These are phyloP conservation scores for Neonectria punicea DNA, from an alignment of 2,329 filamentous ascomycete species.

Conservation along the genomic window DNA sequence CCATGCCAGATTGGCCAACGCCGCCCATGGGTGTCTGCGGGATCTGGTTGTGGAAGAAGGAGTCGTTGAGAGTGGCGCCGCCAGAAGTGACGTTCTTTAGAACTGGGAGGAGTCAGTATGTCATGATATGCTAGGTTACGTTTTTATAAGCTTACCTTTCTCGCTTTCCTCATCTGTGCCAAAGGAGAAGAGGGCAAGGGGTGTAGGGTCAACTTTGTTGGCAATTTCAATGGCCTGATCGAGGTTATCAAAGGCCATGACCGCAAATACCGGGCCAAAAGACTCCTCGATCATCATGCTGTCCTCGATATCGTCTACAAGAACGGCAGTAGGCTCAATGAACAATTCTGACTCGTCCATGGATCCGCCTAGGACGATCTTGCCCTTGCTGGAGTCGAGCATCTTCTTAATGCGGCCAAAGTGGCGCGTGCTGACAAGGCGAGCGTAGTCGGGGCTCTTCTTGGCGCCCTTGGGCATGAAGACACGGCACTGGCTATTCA, in stretches of 20 bases:
- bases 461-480: constrained; percentile 88
- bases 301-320: constrained; percentile 74
- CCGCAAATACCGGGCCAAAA: constrained; percentile 91
- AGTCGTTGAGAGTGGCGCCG: constrained; percentile 63
- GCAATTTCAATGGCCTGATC: constrained; percentile 87
- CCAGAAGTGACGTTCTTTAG: constrained; percentile 56
- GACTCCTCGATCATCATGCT: constrained; percentile 88
- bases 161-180: constrained; percentile 82
- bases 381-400: constrained; percentile 85
- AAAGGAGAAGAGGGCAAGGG: constrained; percentile 86
- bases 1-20: constrained; percentile 59
- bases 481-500: constrained; percentile 76
- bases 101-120: constrained; percentile 48
- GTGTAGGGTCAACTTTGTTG: constrained; percentile 83
- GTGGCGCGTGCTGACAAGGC: constrained; percentile 82
- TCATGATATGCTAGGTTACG: no score
- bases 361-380: constrained; percentile 86
- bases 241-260: constrained; percentile 81
- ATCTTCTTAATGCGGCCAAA: constrained; percentile 89
- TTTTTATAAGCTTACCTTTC: constrained; percentile 64
- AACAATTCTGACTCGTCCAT: constrained; percentile 83
- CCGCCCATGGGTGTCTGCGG: constrained; percentile 60
- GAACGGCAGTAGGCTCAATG: constrained; percentile 93
- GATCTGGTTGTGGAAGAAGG: constrained; percentile 55
- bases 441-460: constrained; percentile 79